phyloP scores from a whole-genome alignment of 108 stramenopile genomes.

The Asterionellopsis glacialis region DNA sequence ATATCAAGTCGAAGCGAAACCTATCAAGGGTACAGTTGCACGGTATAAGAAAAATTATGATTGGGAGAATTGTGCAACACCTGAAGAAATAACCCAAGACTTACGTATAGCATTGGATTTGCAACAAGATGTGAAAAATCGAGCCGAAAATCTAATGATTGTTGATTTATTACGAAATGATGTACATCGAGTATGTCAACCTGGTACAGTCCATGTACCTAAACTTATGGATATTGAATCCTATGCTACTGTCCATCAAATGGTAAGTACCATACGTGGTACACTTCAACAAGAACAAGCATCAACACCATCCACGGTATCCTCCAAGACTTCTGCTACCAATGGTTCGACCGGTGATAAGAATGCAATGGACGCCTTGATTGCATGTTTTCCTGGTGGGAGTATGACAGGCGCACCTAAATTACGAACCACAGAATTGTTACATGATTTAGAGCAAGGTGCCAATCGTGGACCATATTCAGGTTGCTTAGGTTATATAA shows the following conservation, averaged over 20 bases:
- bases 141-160: slow-evolving; percentile 98
- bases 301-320: slow-evolving; percentile 10
- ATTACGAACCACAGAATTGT: slow-evolving; percentile 86
- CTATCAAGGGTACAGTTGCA: slow-evolving; percentile 92
- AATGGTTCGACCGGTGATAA: too few species aligned
- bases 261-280: slow-evolving; percentile 90
- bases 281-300: slow-evolving; percentile 22
- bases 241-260: slow-evolving; percentile 96
- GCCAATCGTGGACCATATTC: slow-evolving; percentile 86
- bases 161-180: slow-evolving; percentile 96
- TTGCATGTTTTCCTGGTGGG: slow-evolving; percentile 94
- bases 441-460: slow-evolving; percentile 77
- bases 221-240: slow-evolving; percentile 92
- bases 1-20: slow-evolving; percentile 85
- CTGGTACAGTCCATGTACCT: slow-evolving; percentile 88
- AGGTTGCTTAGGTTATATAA: slow-evolving; percentile 88
- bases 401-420: slow-evolving; percentile 99
- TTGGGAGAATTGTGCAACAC: neutral
- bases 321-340: neutral
- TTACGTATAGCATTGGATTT: slow-evolving; percentile 41
- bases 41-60: slow-evolving; percentile 19
- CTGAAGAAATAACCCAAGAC: neutral
- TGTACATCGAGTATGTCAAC: slow-evolving; percentile 83
- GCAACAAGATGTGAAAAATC: slow-evolving; percentile 68
- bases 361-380: slow-evolving; percentile 76